phyloP scores from a whole-genome alignment of 768 basidiomycete genomes.

The Nevesoporus exiguus region DNA sequence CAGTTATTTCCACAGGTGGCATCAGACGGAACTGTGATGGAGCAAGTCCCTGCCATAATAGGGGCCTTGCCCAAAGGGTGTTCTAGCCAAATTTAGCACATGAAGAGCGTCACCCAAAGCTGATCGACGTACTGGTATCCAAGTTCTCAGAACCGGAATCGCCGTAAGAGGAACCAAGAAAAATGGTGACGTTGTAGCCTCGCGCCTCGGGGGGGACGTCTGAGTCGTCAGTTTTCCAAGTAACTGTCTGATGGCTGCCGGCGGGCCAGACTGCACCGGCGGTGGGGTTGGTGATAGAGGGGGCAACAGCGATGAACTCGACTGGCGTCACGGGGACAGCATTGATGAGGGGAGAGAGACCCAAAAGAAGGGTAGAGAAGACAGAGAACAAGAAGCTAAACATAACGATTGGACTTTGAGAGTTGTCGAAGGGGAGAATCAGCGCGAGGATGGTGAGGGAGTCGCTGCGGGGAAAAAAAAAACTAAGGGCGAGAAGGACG shows the following conservation, averaged over 20 bases:
- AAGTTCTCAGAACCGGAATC: slow-evolving; percentile 47
- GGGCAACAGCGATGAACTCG: slow-evolving; percentile 38
- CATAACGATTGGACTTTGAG: slow-evolving; percentile 14
- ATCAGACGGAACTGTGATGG: slow-evolving; percentile 52
- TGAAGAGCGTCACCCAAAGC: too few species aligned
- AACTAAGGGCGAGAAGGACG: neutral
- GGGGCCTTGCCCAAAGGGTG: slow-evolving; percentile 58
- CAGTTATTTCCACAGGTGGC: slow-evolving; percentile 42
- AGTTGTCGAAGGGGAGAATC: slow-evolving; percentile 23
- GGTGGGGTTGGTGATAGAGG: slow-evolving; percentile 41
- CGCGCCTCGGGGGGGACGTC: slow-evolving; percentile 37
- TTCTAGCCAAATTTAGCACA: slow-evolving; percentile 35
- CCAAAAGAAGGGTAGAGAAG: slow-evolving; percentile 33
- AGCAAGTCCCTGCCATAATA: slow-evolving; percentile 47
- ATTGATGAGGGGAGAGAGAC: slow-evolving; percentile 24
- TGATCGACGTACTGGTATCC: slow-evolving; percentile 41
- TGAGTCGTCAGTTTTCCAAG: slow-evolving; percentile 38
- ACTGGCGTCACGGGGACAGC: slow-evolving; percentile 29
- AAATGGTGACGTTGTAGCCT: slow-evolving; percentile 38
- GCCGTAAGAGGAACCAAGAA: slow-evolving; percentile 42
- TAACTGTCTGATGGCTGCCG: slow-evolving; percentile 37
- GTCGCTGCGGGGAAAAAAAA: neutral
- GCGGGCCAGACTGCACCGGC: slow-evolving; percentile 34
- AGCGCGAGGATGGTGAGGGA: slow-evolving; percentile 2
- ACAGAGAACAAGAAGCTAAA: slow-evolving; percentile 19